Evolutionary conservation across 2,329 filamentous ascomycete genomes (phyloP), one percentile per base, ranked within the genome.

Genomic region (Knufia petricola): DNA sequence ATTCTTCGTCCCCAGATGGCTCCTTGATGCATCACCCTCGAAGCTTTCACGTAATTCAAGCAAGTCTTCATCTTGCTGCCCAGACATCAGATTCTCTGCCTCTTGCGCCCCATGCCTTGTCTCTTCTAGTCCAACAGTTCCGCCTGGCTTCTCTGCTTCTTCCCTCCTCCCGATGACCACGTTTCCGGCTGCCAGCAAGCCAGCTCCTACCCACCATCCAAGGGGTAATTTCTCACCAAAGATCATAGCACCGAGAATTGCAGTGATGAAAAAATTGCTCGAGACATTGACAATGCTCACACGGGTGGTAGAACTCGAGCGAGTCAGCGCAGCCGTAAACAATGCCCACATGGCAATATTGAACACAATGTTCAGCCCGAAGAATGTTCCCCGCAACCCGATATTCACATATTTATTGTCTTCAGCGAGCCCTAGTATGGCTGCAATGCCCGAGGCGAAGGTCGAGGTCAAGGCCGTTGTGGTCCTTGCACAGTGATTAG

Each of bases 321-420:
- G 73, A 0, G 78, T 81, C 13, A 82, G 64, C 12, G 78, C 78
- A 34, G 75, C 72, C 1, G 78, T 82, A 65, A 81, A 82, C 13
- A 82, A 69, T 0, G 75, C 75, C 78, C 78, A 82, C 78, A 82
- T 82, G 21, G 77, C 69, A 23, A 73, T 71, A 58, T 81, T 82
- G 66, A 80, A 81, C 57, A 77, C 58, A 50, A 82, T 66, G 57
- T 82, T 82, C 43, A 81, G 69, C 30, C 66, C 70, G 60, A 82
- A 79, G 65, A 79, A 81, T 55, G 73, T 50, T 24, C 52, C 71
- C 50, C 74, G 67, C 17, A 77, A 65, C 3, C 65, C 52, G 39
- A 66, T 62, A 50, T 76, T 73, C 41, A 76, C 60, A 31, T 70
- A 50, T 12, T 64, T 66, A 51, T 71, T 75, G 3, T 63, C 60